A percentile compares a stretch with the other conserved stretches of the same genome.
phyloP scores from a whole-genome alignment of 2,329 filamentous ascomycete species.

The Lasiodiplodia sp. region DNA sequence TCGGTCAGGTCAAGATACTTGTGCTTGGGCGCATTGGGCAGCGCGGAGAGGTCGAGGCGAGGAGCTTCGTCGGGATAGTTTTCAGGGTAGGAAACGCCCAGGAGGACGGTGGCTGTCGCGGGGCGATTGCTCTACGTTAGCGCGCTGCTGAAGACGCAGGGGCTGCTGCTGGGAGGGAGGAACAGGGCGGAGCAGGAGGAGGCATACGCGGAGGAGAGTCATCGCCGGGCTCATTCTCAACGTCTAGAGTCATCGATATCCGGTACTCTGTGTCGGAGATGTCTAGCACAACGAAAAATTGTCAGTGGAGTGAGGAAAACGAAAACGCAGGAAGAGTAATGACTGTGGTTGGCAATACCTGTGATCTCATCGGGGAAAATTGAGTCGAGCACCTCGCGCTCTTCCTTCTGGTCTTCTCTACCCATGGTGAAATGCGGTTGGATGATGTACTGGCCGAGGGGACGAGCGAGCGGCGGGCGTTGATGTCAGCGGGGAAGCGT shows the following conservation, averaged over 20 bases:
- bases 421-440: constrained; percentile 50
- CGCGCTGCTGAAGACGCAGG: background rate
- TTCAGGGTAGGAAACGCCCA: constrained; percentile 89
- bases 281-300: constrained; percentile 62
- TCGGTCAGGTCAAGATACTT: constrained; percentile 79
- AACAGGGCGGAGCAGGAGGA: background rate
- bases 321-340: background rate
- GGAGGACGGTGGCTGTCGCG: constrained; percentile 69
- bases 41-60: constrained; percentile 77
- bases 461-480: constrained; percentile 3
- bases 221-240: constrained; percentile 67
- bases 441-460: background rate
- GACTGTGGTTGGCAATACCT: constrained; percentile 59
- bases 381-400: constrained; percentile 96
- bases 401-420: constrained; percentile 88
- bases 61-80: constrained; percentile 90
- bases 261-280: constrained; percentile 89
- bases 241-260: constrained; percentile 84
- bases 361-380: constrained; percentile 98
- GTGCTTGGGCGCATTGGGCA: constrained; percentile 73
- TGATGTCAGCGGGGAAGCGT: constrained; percentile 24
- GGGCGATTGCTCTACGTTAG: background rate
- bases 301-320: constrained; percentile 32
- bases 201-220: constrained; percentile 64
- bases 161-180: too few species aligned